Percentiles rank a stretch among this genome's conserved stretches.
Evolutionary conservation across 2,329 filamentous ascomycete genomes (phyloP).

Genomic region (Curvularia sp.): DNA sequence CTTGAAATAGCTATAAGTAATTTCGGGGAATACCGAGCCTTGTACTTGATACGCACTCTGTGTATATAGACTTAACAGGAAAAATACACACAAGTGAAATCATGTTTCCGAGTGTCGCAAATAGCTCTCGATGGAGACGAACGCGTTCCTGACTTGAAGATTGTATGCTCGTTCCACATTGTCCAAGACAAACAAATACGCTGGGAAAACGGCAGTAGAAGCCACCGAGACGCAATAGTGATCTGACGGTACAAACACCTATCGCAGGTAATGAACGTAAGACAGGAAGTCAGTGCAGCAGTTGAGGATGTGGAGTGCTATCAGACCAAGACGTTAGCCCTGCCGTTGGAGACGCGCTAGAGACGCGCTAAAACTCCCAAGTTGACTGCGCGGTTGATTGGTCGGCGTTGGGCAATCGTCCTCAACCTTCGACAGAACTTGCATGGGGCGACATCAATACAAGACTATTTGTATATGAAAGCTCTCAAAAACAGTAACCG

Average conservation of each 20-base stretch:
- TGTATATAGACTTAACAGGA: too few relatives aligned
- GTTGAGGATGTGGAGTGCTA: neutral
- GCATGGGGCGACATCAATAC: neutral
- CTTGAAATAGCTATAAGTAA: neutral
- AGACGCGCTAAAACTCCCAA: neutral
- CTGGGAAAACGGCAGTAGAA: neutral
- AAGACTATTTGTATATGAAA: neutral
- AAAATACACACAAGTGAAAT: too few relatives aligned
- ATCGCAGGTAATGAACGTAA: neutral
- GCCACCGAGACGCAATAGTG: neutral
- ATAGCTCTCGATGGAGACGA: neutral
- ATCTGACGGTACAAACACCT: neutral
- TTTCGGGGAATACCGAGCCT: neutral
- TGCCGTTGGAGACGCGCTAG: neutral
- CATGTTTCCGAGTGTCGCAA: too few relatives aligned
- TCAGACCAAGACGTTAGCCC: too few relatives aligned
- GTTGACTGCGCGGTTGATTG: neutral
- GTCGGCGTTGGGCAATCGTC: neutral
- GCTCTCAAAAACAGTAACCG: neutral
- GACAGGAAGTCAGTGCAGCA: neutral
- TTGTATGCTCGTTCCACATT: too few relatives aligned
- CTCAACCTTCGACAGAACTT: neutral
- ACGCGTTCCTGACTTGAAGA: neutral
- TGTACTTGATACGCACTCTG: neutral
- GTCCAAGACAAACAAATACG: neutral